Percentiles rank a stretch among this genome's conserved stretches.
Evolutionary conservation across 2,329 filamentous ascomycete species (phyloP).

Genomic region (Berkeleyomyces rouxiae): DNA sequence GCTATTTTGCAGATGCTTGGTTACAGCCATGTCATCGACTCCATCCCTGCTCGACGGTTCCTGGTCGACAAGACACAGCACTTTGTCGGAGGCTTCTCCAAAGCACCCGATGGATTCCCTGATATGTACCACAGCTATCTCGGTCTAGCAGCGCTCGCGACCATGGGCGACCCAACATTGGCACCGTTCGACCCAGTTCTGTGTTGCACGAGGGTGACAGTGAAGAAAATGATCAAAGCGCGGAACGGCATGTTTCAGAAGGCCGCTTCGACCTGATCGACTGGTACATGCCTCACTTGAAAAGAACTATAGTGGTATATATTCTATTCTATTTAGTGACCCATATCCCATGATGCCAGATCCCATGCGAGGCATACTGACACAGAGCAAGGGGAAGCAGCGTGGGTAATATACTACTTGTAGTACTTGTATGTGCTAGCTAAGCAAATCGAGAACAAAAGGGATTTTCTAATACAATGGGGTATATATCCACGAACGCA

Average conservation of each 20-base stretch:
- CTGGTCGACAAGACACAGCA: slow-evolving; percentile 78
- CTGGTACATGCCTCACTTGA: neutral
- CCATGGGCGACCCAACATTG: slow-evolving; percentile 53
- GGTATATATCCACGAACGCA: neutral
- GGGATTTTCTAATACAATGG: neutral
- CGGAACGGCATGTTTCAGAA: slow-evolving; percentile 19
- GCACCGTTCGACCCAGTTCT: slow-evolving; percentile 57
- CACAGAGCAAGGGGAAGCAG: neutral
- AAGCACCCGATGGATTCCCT: slow-evolving; percentile 48
- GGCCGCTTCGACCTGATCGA: neutral
- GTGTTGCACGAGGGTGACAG: slow-evolving; percentile 51
- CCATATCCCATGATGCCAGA: neutral
- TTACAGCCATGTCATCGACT: slow-evolving; percentile 39
- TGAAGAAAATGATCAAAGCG: slow-evolving; percentile 31
- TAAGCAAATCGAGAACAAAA: neutral
- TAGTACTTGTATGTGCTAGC: neutral
- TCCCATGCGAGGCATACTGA: neutral
- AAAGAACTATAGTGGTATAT: slow-evolving; percentile 3
- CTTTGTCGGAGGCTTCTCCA: slow-evolving; percentile 66
- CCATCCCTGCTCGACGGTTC: slow-evolving; percentile 46
- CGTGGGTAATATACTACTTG: too few species aligned
- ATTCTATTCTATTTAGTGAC: slow-evolving; percentile 7
- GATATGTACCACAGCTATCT: slow-evolving; percentile 83
- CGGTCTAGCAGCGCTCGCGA: slow-evolving; percentile 62
- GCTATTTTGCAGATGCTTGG: slow-evolving; percentile 35